Conservation (phyloP, 768 basidiomycete genomes). For the Podaxis pistillaris region DNA sequence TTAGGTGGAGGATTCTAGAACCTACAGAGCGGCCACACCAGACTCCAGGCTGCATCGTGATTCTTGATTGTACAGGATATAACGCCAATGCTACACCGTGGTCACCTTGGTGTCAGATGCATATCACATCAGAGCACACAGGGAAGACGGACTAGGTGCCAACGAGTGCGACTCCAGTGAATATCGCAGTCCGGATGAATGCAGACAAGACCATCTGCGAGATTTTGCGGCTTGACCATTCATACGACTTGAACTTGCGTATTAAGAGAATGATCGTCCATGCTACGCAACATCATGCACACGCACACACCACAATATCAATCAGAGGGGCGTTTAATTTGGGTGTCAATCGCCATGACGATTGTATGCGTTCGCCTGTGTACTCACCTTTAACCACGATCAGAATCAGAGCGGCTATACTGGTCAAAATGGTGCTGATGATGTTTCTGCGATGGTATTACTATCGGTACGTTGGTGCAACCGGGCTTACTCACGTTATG, state of each 20-base stretch:
- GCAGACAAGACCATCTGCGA: conserved; percentile 8
- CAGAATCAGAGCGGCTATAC: background rate
- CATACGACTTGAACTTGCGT: conserved; percentile 5
- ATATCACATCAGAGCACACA: background rate
- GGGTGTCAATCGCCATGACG: background rate
- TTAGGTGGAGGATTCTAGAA: background rate
- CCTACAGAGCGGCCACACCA: conserved; percentile 1
- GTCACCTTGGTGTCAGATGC: background rate
- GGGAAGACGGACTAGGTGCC: background rate
- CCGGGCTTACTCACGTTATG: background rate
- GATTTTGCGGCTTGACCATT: conserved; percentile 1
- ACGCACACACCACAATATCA: no score
- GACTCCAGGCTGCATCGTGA: conserved; percentile 3
- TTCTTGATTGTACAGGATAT: background rate
- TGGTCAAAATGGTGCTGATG: background rate
- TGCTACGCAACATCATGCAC: background rate
- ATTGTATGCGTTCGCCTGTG: background rate
- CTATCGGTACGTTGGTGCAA: background rate
- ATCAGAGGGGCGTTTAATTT: background rate
- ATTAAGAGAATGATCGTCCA: background rate
- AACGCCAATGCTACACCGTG: background rate
- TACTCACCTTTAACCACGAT: background rate
- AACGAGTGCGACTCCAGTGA: background rate
- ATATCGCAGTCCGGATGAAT: conserved; percentile 6
- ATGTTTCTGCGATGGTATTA: background rate